Conservation (phyloP, 2,329 filamentous ascomycete species). For the Macroventuria anomochaeta region DNA sequence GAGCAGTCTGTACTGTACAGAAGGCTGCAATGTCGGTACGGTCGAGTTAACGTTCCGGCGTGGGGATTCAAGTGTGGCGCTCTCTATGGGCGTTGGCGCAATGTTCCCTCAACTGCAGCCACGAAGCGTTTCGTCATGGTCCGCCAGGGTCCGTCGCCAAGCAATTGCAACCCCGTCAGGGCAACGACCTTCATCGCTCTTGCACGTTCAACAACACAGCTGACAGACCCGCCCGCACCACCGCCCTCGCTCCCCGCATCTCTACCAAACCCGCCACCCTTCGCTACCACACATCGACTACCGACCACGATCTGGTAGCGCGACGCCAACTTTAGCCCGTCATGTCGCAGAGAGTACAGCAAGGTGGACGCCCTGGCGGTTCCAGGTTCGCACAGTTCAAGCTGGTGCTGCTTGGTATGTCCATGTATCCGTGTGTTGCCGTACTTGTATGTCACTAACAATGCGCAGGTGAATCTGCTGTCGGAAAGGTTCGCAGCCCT, state of each 20-base stretch:
- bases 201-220: conserved; percentile 16
- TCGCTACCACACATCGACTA: conserved; percentile 4
- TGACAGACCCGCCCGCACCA: conserved; percentile 12
- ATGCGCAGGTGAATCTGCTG: conserved; percentile 88
- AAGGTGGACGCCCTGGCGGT: conserved; percentile 67
- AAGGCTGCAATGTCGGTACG: background rate
- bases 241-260: conserved; percentile 16
- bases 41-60: background rate
- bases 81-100: conserved; percentile 1
- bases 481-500: conserved; percentile 80
- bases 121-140: conserved; percentile 27
- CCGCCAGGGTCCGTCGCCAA: conserved; percentile 8
- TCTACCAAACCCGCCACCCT: background rate
- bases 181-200: conserved; percentile 16
- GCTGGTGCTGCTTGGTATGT: conserved; percentile 90
- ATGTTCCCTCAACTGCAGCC: conserved; percentile 8
- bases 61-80: background rate
- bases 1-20: background rate
- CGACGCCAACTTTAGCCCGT: conserved; percentile 33
- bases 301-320: conserved; percentile 23
- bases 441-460: conserved; percentile 30
- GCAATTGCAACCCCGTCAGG: conserved; percentile 14
- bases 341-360: conserved; percentile 88
- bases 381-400: conserved; percentile 98
- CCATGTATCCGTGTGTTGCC: too few species aligned